Percentiles rank a stretch among this genome's conserved stretches.
phyloP scores from a whole-genome alignment of 768 basidiomycete genomes.

The Mycena sanguinolenta region DNA sequence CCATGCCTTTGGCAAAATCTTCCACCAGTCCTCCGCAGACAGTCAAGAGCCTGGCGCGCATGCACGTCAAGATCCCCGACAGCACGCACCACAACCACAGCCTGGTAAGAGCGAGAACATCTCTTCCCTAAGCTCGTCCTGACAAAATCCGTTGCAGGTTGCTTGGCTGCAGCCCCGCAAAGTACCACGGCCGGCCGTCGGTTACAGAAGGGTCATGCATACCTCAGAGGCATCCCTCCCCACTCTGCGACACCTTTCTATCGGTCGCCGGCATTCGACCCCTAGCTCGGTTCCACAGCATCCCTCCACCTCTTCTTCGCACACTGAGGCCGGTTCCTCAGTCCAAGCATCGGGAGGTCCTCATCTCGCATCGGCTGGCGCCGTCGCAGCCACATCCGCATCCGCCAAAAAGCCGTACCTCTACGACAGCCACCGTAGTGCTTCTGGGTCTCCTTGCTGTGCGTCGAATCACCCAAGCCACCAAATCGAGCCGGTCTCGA shows the following conservation, averaged over 20 bases:
- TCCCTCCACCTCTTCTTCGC: not conserved
- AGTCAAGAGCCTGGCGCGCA: conserved; percentile 7
- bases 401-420: conserved; percentile 5
- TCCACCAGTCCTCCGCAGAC: not conserved
- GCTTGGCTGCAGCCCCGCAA: conserved; percentile 11
- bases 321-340: not conserved
- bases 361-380: not conserved
- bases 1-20: conserved; percentile 2
- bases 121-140: not conserved
- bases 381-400: not conserved
- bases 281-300: not conserved
- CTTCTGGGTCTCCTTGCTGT: conserved; percentile 10
- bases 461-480: not conserved
- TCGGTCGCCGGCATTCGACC: conserved; percentile 8
- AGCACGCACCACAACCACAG: not conserved
- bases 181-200: not conserved
- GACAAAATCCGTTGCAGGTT: not conserved
- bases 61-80: conserved; percentile 8
- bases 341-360: not conserved
- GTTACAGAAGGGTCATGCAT: not conserved
- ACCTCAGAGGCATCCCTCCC: not conserved
- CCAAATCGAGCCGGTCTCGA: conserved; percentile 9
- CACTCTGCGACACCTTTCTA: not conserved
- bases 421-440: not conserved
- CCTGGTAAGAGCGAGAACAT: conserved; percentile 1